Evolutionary conservation across 768 basidiomycete genomes (phyloP).

Genomic region (Boletus fagicola): DNA sequence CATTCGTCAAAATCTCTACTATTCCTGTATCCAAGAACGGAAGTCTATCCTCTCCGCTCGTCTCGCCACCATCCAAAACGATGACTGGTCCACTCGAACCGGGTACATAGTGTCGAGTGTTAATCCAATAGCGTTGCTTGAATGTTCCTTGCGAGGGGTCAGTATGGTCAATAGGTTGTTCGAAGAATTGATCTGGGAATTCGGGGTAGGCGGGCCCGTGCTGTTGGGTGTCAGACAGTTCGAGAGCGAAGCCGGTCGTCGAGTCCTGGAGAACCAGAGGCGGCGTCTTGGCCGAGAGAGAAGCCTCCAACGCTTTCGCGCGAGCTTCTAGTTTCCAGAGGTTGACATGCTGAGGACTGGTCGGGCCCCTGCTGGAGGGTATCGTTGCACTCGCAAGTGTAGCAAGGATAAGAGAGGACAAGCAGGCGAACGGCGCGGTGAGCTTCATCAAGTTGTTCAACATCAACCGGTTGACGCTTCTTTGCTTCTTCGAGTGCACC

Average conservation of each 20-base stretch:
- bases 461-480: neutral
- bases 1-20: constrained; percentile 77
- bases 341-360: constrained; percentile 63
- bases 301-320: constrained; percentile 15
- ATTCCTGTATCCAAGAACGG: constrained; percentile 71
- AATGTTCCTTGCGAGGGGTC: constrained; percentile 59
- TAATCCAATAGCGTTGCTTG: constrained; percentile 91
- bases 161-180: constrained; percentile 86
- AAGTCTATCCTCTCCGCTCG: constrained; percentile 67
- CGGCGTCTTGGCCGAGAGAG: constrained; percentile 10
- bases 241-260: constrained; percentile 12
- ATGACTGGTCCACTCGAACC: constrained; percentile 78
- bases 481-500: neutral
- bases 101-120: constrained; percentile 72
- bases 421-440: constrained; percentile 9
- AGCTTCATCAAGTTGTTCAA: constrained; percentile 17
- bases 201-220: constrained; percentile 25
- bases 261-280: constrained; percentile 26
- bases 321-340: constrained; percentile 51
- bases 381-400: constrained; percentile 9
- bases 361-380: constrained; percentile 13
- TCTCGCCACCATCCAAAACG: constrained; percentile 92
- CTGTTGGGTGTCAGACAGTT: constrained; percentile 10
- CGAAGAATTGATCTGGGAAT: constrained; percentile 67
- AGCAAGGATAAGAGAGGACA: constrained; percentile 10